These are phyloP conservation scores for Populus pruinosa DNA, from an alignment of 345 rosid species.

Conservation along the genomic window DNA sequence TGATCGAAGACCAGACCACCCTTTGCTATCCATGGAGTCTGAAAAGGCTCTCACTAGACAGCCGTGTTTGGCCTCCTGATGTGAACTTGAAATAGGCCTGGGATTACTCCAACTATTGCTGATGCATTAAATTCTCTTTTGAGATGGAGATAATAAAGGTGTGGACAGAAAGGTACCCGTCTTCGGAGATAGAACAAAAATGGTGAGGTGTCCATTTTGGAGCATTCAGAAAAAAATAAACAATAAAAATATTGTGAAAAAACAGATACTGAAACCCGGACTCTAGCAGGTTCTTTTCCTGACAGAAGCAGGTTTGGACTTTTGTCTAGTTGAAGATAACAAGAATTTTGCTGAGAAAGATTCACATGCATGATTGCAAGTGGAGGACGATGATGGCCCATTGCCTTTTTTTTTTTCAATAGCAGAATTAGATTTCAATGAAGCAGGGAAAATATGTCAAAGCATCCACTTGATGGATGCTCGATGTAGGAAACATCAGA, in stretches of 20 bases:
- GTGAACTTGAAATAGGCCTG: neutral
- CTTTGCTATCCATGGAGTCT: neutral
- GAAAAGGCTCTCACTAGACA: neutral
- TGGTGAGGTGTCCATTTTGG: conserved; percentile 3
- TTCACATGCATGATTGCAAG: conserved; percentile 43
- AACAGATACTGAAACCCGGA: conserved; percentile 6
- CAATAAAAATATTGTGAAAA: neutral
- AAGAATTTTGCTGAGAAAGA: conserved; percentile 32
- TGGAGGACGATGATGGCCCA: conserved; percentile 32
- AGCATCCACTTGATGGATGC: conserved; percentile 20
- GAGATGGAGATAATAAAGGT: neutral
- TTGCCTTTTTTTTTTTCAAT: neutral
- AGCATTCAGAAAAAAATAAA: neutral
- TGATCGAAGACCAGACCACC: neutral
- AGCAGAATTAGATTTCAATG: conserved; percentile 3
- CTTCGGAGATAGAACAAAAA: conserved; percentile 9
- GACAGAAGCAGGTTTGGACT: conserved; percentile 41
- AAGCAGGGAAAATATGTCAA: neutral
- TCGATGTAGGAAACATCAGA: neutral
- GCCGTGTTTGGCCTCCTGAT: neutral
- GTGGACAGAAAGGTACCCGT: neutral
- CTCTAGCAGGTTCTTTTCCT: conserved; percentile 9
- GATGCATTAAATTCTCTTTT: conserved; percentile 10
- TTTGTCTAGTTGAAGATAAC: conserved; percentile 44
- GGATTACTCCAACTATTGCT: neutral